A percentile compares a stretch with the other conserved stretches of the same genome.
Conservation (phyloP, 2,329 filamentous ascomycete genomes). For the Xylariaceae sp. region DNA sequence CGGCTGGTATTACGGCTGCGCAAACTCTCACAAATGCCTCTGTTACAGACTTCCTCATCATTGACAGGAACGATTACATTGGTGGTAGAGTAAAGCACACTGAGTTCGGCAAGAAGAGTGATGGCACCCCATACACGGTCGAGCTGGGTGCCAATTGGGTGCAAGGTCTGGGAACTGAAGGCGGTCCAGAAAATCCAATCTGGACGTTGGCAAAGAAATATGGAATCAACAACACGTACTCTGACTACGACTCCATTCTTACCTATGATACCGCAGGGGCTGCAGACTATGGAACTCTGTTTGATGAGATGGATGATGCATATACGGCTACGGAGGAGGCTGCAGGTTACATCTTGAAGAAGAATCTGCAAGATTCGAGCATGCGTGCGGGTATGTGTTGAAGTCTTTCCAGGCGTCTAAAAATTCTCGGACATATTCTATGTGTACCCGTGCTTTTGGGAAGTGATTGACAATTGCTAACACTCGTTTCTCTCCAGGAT, state of each 20-base stretch:
- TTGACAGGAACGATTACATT: constrained; percentile 60
- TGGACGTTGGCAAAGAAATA: constrained; percentile 60
- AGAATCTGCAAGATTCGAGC: constrained; percentile 60
- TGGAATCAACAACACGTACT: constrained; percentile 51
- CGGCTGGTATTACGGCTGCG: constrained; percentile 60
- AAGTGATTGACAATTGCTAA: too few species aligned
- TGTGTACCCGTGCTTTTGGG: too few species aligned
- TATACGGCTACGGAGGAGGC: constrained; percentile 45
- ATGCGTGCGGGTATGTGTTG: constrained; percentile 39
- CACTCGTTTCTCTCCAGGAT: constrained; percentile 30
- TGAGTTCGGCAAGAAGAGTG: constrained; percentile 47
- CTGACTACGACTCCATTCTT: constrained; percentile 54
- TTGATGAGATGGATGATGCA: constrained; percentile 47
- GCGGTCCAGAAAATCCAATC: constrained; percentile 54
- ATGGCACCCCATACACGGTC: constrained; percentile 53
- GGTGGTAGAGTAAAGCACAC: constrained; percentile 59
- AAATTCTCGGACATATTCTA: too few species aligned
- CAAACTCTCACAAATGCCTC: constrained; percentile 60
- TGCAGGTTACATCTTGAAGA: constrained; percentile 52
- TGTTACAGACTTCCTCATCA: constrained; percentile 59
- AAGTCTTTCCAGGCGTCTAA: too few species aligned
- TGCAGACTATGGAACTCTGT: constrained; percentile 45
- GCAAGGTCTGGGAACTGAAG: constrained; percentile 26
- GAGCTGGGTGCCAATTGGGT: constrained; percentile 68
- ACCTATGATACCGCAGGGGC: constrained; percentile 58